A percentile compares a stretch with the other conserved stretches of the same genome.
Conservation (phyloP, 225 moss, liverwort and hornwort genomes). For the Thuidium tamariscinum region DNA sequence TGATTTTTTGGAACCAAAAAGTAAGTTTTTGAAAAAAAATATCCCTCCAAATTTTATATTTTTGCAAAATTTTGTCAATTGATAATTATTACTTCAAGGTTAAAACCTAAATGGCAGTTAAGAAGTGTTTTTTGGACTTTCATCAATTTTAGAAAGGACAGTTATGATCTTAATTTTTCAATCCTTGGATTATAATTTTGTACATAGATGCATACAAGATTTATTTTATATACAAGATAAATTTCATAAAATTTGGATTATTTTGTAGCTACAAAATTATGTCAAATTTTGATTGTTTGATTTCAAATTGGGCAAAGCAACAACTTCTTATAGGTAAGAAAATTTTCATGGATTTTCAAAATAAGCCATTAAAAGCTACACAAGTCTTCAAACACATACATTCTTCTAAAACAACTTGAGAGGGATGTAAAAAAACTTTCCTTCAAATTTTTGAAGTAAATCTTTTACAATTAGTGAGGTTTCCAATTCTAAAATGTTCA, state of each 20-base stretch:
- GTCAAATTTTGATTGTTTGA: accelerated
- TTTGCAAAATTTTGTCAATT: accelerated
- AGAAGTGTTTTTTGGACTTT: accelerated
- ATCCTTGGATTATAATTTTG: neutral
- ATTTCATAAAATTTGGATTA: neutral
- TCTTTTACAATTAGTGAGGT: neutral
- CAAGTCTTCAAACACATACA: no score
- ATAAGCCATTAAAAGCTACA: no score
- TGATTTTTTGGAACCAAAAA: no score
- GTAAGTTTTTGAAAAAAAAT: neutral
- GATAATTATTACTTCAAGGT: accelerated
- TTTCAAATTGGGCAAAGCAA: accelerated
- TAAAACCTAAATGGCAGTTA: accelerated
- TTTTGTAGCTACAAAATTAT: accelerated
- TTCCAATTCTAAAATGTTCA: neutral
- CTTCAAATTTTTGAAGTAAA: neutral
- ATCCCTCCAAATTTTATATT: neutral
- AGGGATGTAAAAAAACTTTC: neutral
- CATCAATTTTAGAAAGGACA: accelerated
- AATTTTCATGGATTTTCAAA: neutral
- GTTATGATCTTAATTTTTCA: accelerated
- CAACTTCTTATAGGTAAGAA: neutral
- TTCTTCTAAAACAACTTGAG: neutral
- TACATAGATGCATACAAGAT: accelerated
- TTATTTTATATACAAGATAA: neutral